These are phyloP conservation scores for Solanum peruvianum DNA, from an alignment of 257 asterid genomes.

Conservation along the genomic window DNA sequence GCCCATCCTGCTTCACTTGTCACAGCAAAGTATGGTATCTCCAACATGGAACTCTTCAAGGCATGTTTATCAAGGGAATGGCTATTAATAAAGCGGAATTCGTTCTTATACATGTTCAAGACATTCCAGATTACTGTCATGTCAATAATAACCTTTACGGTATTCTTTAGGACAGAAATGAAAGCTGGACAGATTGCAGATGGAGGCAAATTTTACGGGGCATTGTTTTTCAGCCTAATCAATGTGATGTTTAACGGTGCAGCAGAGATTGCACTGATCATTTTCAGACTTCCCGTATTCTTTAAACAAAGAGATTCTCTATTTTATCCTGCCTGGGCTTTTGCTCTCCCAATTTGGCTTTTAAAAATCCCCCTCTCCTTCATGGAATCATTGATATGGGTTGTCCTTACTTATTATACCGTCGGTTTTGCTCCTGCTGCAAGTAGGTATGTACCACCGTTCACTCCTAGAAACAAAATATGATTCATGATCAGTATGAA, in stretches of 20 bases:
- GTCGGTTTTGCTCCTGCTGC: conserved; percentile 89
- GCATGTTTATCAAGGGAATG: conserved; percentile 84
- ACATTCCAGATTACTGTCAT: conserved; percentile 78
- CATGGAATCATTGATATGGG: conserved; percentile 83
- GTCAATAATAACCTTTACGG: conserved; percentile 80
- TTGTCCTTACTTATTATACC: conserved; percentile 78
- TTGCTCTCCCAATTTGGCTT: conserved; percentile 88
- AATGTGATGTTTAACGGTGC: conserved; percentile 92
- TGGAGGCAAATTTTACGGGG: conserved; percentile 83
- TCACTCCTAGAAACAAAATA: neutral
- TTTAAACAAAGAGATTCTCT: conserved; percentile 81
- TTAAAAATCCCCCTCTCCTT: conserved; percentile 71
- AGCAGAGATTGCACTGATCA: conserved; percentile 68
- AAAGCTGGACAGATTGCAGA: conserved; percentile 44
- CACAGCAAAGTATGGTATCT: conserved; percentile 70
- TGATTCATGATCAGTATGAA: neutral
- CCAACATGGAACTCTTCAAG: conserved; percentile 66
- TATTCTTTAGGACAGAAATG: conserved; percentile 86
- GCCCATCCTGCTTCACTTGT: conserved; percentile 92
- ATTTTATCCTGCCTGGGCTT: conserved; percentile 96
- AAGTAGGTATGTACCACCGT: conserved; percentile 37
- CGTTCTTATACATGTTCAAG: conserved; percentile 78
- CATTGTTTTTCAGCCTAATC: conserved; percentile 67
- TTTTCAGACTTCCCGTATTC: conserved; percentile 77
- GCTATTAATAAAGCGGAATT: conserved; percentile 76